Base-by-base conservation (phyloP, 805 yeast genomes). In the Metschnikowia henanensis region DNA sequence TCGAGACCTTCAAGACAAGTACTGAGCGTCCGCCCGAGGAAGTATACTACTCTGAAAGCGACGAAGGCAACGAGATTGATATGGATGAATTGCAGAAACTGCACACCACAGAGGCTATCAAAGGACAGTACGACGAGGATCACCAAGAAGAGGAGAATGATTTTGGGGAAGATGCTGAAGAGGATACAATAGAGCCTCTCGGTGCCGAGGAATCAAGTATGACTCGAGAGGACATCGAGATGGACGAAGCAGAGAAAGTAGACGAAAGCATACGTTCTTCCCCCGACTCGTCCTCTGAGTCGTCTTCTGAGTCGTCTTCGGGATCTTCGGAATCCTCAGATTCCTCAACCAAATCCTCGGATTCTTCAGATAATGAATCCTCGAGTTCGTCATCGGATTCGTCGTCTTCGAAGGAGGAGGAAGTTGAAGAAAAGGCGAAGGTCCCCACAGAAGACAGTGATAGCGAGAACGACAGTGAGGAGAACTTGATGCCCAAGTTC, bases 401-500 rank as follows among this genome's bases (percentile, higher is more conserved):
- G 25, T 22, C 25, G 9, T 22, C 25, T 9, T 22, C 25, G 6
- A 9, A n/a, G n/a, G n/a, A n/a, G n/a, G n/a, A n/a, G n/a, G 26
- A 23, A 22, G 37, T n/a, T 3, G 30, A 17, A 15, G 30, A 35
- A 16, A n/a, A 16, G 2, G n/a, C 22, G 20, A 12, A 35, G 16
- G 30, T 6, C 13, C 13, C 22, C 12, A 13, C n/a, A 32, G 4
- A 6, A 3, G 3, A 12, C 8, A n/a, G 16, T 8, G 38, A 37
- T 1, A 12, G 12, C 18, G 38, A 17, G 6, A 23, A 28, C 10
- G 60, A 55, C 12, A 49, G 49, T 5, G 52, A 47, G 19, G 76
- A 72, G 3, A 81, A 79, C 45, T 78, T 77, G 50, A 64, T 80
- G 32, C 87, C 87, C 8, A 68, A 73, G 0, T 81, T 81, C 56